Evolutionary conservation across 1,284 basidiomycete genomes (phyloP), one percentile per base, ranked within the genome.

Genomic region (Gomphus bonarii): DNA sequence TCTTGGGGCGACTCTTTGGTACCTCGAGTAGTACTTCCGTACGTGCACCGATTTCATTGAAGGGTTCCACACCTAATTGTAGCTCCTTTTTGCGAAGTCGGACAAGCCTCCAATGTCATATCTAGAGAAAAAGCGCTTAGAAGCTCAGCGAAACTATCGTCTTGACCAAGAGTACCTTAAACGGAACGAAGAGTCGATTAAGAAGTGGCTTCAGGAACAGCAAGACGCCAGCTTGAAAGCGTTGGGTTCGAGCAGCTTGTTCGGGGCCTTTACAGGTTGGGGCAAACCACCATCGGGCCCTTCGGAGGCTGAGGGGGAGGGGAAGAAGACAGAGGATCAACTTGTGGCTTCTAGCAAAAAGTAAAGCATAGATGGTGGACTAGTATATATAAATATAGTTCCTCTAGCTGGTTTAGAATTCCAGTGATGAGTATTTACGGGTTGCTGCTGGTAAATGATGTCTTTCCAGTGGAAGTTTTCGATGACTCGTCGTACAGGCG

Each of bases 151-250:
- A 58, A 80, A 82, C 54, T 98, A 97, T 70, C 72, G 77, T 61
- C 87, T 93, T 61, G 95, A 98, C 68, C 88, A 90, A 67, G 87
- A 89, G 62, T 97, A 93, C 71, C 85, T 95, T 67, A 74, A 74
- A 43, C 78, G 88, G 54, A 87, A 98, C 70, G 87, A 85, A 65
- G 88, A 80, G 48, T 81, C 88, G 62, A 84, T 98, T 63, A 86
- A 93, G 70, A 77, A 79, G 66, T 66, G 85, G 65, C 73, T 91
- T 63, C 83, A 91, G 66, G 87, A 91, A 62, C 92, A 97, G 65
- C 84, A 85, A 67, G 80, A 91, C 67, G 80, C 83, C 54, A 84
- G 89, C 75, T 73, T 83, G 65, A 76, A 77, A 57, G 78, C 80
- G 65, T 79, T 80, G 76, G 67, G 72, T 1, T 54, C 67, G 61